These are phyloP conservation scores for Penicillium manginii DNA, from an alignment of 495 filamentous ascomycete genomes.

Conservation along the genomic window DNA sequence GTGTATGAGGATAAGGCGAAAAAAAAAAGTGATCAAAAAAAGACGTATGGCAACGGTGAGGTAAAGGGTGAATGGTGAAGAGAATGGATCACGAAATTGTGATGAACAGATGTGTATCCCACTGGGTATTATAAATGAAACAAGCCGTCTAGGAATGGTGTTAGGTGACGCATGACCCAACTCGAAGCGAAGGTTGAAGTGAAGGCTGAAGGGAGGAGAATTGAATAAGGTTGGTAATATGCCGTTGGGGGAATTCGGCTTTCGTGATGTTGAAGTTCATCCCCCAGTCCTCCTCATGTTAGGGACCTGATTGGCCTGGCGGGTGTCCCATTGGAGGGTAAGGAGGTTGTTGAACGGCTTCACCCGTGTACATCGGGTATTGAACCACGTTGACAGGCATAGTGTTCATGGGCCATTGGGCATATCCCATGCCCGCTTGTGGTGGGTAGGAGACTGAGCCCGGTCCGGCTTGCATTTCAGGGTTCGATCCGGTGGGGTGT, in stretches of 20 bases:
- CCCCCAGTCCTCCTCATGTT: neutral
- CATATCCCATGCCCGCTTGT: slow-evolving; percentile 40
- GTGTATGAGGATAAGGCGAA: slow-evolving; percentile 35
- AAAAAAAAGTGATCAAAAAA: slow-evolving; percentile 19
- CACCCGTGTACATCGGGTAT: slow-evolving; percentile 44
- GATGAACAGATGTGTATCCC: slow-evolving; percentile 22
- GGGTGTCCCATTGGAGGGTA: slow-evolving; percentile 46
- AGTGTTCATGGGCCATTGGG: slow-evolving; percentile 43
- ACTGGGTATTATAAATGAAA: slow-evolving; percentile 40
- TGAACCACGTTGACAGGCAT: slow-evolving; percentile 42
- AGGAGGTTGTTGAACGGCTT: slow-evolving; percentile 34
- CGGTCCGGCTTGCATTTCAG: slow-evolving; percentile 35
- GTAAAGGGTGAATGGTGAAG: slow-evolving; percentile 20
- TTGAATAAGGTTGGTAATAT: slow-evolving; percentile 1
- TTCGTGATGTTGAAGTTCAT: neutral
- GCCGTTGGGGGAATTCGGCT: neutral
- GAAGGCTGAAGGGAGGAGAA: slow-evolving; percentile 3
- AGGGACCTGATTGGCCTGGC: slow-evolving; percentile 28
- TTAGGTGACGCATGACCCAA: slow-evolving; percentile 24
- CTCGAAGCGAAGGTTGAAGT: slow-evolving; percentile 10
- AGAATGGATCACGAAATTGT: slow-evolving; percentile 6
- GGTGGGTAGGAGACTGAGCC: slow-evolving; percentile 41
- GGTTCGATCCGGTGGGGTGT: slow-evolving; percentile 28
- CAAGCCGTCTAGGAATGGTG: slow-evolving; percentile 35
- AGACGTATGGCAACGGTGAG: slow-evolving; percentile 12